phyloP scores from a whole-genome alignment of 1,284 basidiomycete species.

The Kalmanozyma brasiliensis region DNA sequence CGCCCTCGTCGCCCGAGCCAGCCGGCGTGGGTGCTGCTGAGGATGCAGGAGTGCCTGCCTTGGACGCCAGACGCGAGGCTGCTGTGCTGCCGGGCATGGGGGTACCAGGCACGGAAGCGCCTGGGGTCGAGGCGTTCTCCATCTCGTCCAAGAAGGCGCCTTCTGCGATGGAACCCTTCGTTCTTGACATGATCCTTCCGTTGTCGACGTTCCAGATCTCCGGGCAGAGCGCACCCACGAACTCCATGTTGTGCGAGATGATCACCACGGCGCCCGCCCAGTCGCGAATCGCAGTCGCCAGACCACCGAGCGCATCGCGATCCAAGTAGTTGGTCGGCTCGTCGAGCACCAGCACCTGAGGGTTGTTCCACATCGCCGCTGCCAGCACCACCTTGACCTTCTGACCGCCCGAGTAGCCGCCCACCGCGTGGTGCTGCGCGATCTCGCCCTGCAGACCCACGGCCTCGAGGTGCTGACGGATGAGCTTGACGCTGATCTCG shows the following conservation, averaged over 20 bases:
- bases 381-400: slow-evolving; percentile 85
- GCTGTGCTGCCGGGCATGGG: slow-evolving; percentile 69
- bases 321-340: slow-evolving; percentile 90
- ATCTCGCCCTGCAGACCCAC: slow-evolving; percentile 84
- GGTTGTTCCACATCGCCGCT: slow-evolving; percentile 67
- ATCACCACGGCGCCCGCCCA: slow-evolving; percentile 97
- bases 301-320: slow-evolving; percentile 79
- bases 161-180: slow-evolving; percentile 84
- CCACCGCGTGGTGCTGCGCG: slow-evolving; percentile 66
- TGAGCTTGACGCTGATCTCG: slow-evolving; percentile 71
- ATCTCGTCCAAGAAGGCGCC: slow-evolving; percentile 74
- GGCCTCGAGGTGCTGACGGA: slow-evolving; percentile 70
- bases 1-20: slow-evolving; percentile 69
- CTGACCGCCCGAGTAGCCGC: slow-evolving; percentile 73
- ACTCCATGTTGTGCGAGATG: slow-evolving; percentile 85
- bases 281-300: slow-evolving; percentile 94
- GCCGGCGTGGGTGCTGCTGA: slow-evolving; percentile 69
- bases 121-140: slow-evolving; percentile 74
- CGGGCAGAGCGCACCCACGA: slow-evolving; percentile 66
- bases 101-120: slow-evolving; percentile 76
- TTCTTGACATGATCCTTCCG: slow-evolving; percentile 85
- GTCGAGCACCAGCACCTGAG: slow-evolving; percentile 64
- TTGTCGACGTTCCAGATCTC: slow-evolving; percentile 76
- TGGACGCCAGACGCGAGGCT: slow-evolving; percentile 66
- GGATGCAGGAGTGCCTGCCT: slow-evolving; percentile 67